A percentile compares a stretch with the other conserved stretches of the same genome.
These are phyloP conservation scores for Talaromyces amestolkiae DNA, from an alignment of 2,329 filamentous ascomycete genomes.

Conservation along the genomic window DNA sequence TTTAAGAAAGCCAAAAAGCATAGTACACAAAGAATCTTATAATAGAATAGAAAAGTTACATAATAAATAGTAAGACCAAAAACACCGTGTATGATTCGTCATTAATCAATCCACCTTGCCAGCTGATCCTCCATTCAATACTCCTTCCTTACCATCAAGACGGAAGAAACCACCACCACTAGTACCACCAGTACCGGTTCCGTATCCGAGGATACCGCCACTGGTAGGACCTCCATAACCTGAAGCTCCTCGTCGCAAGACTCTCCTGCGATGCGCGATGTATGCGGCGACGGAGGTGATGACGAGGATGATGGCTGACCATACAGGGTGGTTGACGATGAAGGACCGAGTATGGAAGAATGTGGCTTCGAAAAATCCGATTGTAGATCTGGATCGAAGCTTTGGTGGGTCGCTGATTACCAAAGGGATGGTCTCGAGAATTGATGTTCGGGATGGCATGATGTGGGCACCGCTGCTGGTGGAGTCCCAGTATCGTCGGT, in stretches of 20 bases:
- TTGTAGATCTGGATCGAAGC: slow-evolving; percentile 49
- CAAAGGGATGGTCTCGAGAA: slow-evolving; percentile 72
- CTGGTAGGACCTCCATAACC: neutral
- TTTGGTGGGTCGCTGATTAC: slow-evolving; percentile 50
- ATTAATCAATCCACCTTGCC: slow-evolving; percentile 44
- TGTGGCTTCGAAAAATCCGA: slow-evolving; percentile 46
- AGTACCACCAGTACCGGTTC: slow-evolving; percentile 38
- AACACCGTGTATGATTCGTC: slow-evolving; percentile 3
- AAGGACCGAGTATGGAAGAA: slow-evolving; percentile 48
- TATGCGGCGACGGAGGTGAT: slow-evolving; percentile 33
- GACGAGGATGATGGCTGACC: slow-evolving; percentile 42
- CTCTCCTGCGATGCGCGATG: slow-evolving; percentile 19
- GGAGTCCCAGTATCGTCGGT: slow-evolving; percentile 90
- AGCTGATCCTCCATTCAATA: slow-evolving; percentile 42
- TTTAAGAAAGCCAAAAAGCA: neutral
- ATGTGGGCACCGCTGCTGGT: slow-evolving; percentile 89
- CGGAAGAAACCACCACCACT: slow-evolving; percentile 45
- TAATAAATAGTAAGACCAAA: slow-evolving; percentile 8
- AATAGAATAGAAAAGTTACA: slow-evolving; percentile 7
- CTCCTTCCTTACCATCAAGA: slow-evolving; percentile 49
- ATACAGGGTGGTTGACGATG: slow-evolving; percentile 43
- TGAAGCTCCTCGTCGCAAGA: slow-evolving; percentile 1
- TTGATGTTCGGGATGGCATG: slow-evolving; percentile 81
- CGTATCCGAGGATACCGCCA: slow-evolving; percentile 27
- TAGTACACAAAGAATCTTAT: slow-evolving; percentile 8